Percentiles rank a stretch among this genome's conserved stretches.
These are phyloP conservation scores for Fusarium circinatum DNA, from an alignment of 2,329 filamentous ascomycete species.

Conservation along the genomic window DNA sequence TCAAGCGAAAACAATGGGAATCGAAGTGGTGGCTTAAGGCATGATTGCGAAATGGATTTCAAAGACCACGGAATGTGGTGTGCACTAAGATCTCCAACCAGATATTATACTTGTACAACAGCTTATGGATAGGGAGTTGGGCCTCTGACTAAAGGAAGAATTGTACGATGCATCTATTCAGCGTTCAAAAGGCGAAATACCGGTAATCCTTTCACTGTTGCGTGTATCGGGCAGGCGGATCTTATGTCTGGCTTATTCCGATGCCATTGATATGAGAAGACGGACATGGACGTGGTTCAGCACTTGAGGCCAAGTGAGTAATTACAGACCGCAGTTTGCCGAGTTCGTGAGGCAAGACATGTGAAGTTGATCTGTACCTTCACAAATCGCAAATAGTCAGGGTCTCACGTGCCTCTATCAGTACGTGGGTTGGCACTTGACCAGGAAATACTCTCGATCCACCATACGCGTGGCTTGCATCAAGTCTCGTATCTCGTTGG, in stretches of 20 bases:
- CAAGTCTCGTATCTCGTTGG: background rate
- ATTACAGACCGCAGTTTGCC: background rate
- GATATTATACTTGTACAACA: constrained; percentile 42
- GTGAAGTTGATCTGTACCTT: background rate
- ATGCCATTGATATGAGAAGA: background rate
- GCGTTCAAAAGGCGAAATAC: background rate
- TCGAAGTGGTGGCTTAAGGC: constrained; percentile 72
- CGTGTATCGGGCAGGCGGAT: background rate
- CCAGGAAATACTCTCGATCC: background rate
- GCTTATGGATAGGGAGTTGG: constrained; percentile 24
- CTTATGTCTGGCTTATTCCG: background rate
- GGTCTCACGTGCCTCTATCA: background rate
- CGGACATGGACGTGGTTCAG: background rate
- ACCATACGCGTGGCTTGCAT: constrained; percentile 36
- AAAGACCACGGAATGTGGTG: constrained; percentile 20
- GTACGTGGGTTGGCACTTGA: background rate
- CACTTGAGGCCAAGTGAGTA: background rate
- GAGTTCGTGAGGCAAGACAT: background rate
- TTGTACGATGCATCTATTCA: constrained; percentile 26
- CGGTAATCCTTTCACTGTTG: background rate
- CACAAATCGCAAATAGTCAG: background rate
- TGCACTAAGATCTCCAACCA: constrained; percentile 23
- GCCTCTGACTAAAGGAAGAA: constrained; percentile 8
- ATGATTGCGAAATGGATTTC: background rate
- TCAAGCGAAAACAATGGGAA: constrained; percentile 79